Percentiles rank a stretch among this genome's conserved stretches.
Evolutionary conservation across 768 basidiomycete genomes (phyloP).

Genomic region (Boletus sensibilis): DNA sequence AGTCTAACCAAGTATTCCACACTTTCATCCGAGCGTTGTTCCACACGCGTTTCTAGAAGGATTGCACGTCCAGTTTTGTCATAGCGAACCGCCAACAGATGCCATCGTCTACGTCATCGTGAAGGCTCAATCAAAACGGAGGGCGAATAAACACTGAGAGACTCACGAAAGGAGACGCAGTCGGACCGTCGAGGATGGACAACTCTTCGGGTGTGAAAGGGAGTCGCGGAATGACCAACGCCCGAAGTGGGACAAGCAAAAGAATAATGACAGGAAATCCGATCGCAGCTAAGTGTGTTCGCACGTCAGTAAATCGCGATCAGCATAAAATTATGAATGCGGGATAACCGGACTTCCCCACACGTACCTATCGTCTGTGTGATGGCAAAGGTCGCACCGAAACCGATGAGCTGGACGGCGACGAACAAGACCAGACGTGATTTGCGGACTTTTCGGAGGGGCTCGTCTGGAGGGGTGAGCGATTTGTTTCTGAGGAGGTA

Average conservation of each 20-base stretch:
- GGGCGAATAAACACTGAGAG: neutral
- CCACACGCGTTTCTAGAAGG: too few species aligned
- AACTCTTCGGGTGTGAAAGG: slow-evolving; percentile 79
- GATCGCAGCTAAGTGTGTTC: slow-evolving; percentile 62
- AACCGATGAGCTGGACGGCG: slow-evolving; percentile 73
- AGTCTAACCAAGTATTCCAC: too few species aligned
- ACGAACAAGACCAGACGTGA: slow-evolving; percentile 73
- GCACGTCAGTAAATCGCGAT: neutral
- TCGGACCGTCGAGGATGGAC: slow-evolving; percentile 82
- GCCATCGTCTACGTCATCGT: slow-evolving; percentile 39
- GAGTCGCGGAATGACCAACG: slow-evolving; percentile 66
- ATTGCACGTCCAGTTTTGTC: neutral
- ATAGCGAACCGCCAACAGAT: slow-evolving; percentile 40
- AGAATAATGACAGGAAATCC: slow-evolving; percentile 90
- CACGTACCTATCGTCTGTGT: slow-evolving; percentile 81
- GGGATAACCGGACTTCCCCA: neutral
- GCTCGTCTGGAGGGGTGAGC: slow-evolving; percentile 63
- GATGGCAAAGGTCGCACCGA: slow-evolving; percentile 86
- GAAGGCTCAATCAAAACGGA: neutral
- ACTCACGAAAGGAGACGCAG: slow-evolving; percentile 84
- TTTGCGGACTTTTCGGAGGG: slow-evolving; percentile 71
- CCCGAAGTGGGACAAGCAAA: slow-evolving; percentile 74
- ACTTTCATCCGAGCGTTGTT: too few species aligned
- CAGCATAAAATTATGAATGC: too few species aligned
- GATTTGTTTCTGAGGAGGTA: slow-evolving; percentile 74